A percentile compares a stretch with the other conserved stretches of the same genome.
Conservation (phyloP, 164 flowering plant genomes). For the Kingdonia uniflora region DNA sequence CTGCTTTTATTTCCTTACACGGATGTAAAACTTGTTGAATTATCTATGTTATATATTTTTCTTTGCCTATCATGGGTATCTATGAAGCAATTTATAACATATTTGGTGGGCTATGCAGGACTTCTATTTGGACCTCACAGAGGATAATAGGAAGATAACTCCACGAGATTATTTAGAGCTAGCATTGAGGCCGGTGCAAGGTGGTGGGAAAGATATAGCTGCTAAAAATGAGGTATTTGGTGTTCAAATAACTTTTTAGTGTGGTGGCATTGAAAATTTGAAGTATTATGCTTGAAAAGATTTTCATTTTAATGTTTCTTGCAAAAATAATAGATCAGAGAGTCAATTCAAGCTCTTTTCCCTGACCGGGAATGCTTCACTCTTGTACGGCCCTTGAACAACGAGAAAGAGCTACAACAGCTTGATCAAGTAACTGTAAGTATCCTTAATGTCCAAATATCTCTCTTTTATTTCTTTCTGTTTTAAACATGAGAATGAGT, state of each 20-base stretch:
- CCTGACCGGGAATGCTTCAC: conserved; percentile 97
- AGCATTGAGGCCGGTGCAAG: conserved; percentile 86
- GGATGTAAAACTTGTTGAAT: no score
- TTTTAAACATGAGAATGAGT: no score
- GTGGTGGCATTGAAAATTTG: no score
- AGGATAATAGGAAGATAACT: conserved; percentile 78
- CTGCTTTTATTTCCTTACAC: no score
- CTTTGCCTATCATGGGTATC: not conserved
- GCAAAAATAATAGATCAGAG: conserved; percentile 51
- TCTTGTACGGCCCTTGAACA: conserved; percentile 86
- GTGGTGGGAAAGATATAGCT: conserved; percentile 57
- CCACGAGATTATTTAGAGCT: conserved; percentile 97
- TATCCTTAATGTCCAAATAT: conserved; percentile 1
- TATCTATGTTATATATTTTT: no score
- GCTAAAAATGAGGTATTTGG: conserved; percentile 82
- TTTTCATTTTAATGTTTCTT: no score
- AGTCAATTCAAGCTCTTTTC: conserved; percentile 91
- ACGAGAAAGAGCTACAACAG: conserved; percentile 76
- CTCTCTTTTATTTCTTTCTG: not conserved
- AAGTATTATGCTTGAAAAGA: no score
- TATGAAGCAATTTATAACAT: no score
- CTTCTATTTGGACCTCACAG: conserved; percentile 81
- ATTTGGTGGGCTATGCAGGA: conserved; percentile 40
- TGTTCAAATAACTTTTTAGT: no score
- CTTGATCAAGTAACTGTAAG: conserved; percentile 85